Base-by-base conservation (phyloP, 2,329 filamentous ascomycete species). In the Neocatenulostroma microsporum region DNA sequence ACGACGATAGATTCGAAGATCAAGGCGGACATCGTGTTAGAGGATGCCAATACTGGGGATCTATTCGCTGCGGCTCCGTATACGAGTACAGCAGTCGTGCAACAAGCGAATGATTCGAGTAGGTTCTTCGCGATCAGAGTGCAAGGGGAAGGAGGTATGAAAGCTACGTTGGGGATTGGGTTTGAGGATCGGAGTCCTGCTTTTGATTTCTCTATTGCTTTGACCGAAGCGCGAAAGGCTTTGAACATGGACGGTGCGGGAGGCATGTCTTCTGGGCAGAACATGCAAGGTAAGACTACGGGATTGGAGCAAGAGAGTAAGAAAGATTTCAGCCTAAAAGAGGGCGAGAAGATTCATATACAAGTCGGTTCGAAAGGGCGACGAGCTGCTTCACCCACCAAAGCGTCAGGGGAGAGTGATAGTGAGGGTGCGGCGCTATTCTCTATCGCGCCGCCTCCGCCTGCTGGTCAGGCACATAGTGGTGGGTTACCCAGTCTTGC, bases 61-160 rank as follows among this genome's bases (percentile, higher is more conserved):
- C 70, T 94, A 15, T 94, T 94, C 60, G 86, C 86, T 30, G 86
- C 84, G 1, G 82, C 82, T 1, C 86, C 87, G 0, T 94, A 93
- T 62, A 79, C 76, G 0, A 64, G 69, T 17, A 58, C 70, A 2
- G 69, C 69, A 13, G 74, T 73, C 5, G 83, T 94, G 30, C 84
- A 91, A 63, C 74, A 84, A 48, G 83, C 84, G 14, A 67, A 83
- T 15, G 86, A 94, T 58, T 84, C 78, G 55, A 80, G 76, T 42
- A 76, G 86, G 21, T 94, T 94, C 70, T 94, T 94, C 56, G 86
- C 86, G 5, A 58, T 94, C 23, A 72, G 82, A 11, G 85, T 94
- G 1, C 77, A 84, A 40, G 84, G 87, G 44, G 80, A 79, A 23
- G 73, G 74, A 26, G 80, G 83, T 2, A 72, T 80, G 49, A 88